A percentile compares a stretch with the other conserved stretches of the same genome.
These are phyloP conservation scores for Elasticomyces elasticus DNA, from an alignment of 495 filamentous ascomycete genomes.

Conservation along the genomic window DNA sequence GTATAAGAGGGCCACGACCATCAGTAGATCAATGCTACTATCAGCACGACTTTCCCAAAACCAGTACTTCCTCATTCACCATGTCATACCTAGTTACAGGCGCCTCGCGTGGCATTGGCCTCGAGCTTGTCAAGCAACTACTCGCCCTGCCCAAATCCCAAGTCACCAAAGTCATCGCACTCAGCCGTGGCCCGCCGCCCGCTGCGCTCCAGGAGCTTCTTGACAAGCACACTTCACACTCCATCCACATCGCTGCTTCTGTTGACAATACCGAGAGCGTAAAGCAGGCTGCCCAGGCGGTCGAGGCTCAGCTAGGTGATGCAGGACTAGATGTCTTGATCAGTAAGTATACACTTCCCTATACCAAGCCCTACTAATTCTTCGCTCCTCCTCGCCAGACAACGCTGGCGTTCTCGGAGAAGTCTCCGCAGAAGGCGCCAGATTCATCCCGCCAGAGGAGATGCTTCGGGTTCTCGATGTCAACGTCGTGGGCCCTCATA, in stretches of 20 bases:
- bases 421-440: neutral
- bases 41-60: too few relatives aligned
- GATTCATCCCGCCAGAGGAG: constrained; percentile 12
- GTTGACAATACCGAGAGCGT: constrained; percentile 10
- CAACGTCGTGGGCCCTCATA: constrained; percentile 20
- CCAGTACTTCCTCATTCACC: neutral
- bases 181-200: constrained; percentile 27
- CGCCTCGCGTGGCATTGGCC: constrained; percentile 24
- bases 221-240: constrained; percentile 10
- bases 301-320: constrained; percentile 3
- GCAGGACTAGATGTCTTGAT: constrained; percentile 23
- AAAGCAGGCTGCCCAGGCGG: constrained; percentile 13
- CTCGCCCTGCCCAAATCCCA: constrained; percentile 25
- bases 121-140: constrained; percentile 32
- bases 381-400: too few relatives aligned
- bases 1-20: too few relatives aligned
- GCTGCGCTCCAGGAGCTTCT: constrained; percentile 23
- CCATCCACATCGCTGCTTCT: constrained; percentile 16
- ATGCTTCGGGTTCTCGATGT: constrained; percentile 10
- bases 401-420: constrained; percentile 15
- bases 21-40: too few relatives aligned
- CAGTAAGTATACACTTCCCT: too few relatives aligned
- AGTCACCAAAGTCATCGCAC: constrained; percentile 23
- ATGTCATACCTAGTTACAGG: neutral
- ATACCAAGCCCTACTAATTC: too few relatives aligned